phyloP scores from a whole-genome alignment of 108 stramenopile species.

The Nitzschia putrida region DNA sequence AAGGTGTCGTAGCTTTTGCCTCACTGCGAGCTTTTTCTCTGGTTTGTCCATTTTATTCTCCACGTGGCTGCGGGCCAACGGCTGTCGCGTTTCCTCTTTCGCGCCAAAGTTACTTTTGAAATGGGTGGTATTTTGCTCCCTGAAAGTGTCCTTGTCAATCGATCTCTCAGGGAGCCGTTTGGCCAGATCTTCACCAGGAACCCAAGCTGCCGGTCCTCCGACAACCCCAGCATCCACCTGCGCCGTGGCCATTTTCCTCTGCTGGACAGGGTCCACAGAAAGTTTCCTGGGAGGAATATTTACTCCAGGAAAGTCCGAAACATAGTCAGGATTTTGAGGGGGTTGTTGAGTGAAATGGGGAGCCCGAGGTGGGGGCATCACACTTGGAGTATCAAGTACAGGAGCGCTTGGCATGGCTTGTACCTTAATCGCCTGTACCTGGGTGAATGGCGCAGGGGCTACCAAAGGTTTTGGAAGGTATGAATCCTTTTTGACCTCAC shows the following conservation, averaged over 20 bases:
- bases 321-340: constrained; percentile 10
- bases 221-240: background rate
- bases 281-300: constrained; percentile 8
- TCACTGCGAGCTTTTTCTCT: background rate
- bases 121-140: background rate
- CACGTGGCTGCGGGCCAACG: constrained; percentile 8
- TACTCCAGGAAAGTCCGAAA: constrained; percentile 29
- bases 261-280: background rate
- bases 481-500: background rate
- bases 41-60: constrained; percentile 7
- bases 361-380: background rate
- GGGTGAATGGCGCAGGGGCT: background rate
- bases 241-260: background rate
- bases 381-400: background rate
- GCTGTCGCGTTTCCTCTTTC: background rate
- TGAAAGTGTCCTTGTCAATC: background rate
- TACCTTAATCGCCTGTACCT: background rate
- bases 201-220: constrained; percentile 8
- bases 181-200: background rate
- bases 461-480: constrained; percentile 4
- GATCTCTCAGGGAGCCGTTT: too few species aligned
- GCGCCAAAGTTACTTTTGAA: background rate
- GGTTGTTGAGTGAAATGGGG: background rate
- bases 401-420: background rate
- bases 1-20: background rate